Evolutionary conservation across 768 basidiomycete species (phyloP), one percentile per base, ranked within the genome.

Genomic region (Ephemerocybe angulata): DNA sequence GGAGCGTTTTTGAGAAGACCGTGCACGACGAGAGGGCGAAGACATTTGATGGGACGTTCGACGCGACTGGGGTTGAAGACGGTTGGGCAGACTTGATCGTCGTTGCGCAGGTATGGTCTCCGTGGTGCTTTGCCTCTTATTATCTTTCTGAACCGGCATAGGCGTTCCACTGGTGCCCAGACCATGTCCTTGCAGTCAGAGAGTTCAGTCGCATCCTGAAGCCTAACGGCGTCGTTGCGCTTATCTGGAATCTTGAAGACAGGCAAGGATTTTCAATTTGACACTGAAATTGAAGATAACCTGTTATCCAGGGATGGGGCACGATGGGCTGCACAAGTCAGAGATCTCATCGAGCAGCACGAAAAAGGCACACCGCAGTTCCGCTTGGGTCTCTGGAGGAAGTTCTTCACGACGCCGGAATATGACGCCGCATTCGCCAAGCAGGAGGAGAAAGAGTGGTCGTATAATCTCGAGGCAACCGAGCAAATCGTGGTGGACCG

Each of bases 111-210:
- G 87, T 85, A 60, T 17, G 64, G 25, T 44, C n/a, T 11, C 24
- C 21, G 17, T 53, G 22, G 12, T 15, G n/a, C 12, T 17, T 52
- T 11, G 30, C 27, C 21, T 10, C n/a, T 44, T 19, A 21, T 40
- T 41, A 59, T 52, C 51, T 62, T 56, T 46, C 37, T 37, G 27
- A 44, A 38, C 54, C 22, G 66, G 10, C 43, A 1, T 2, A 95
- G 86, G 95, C 95, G 15, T 97, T 87, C 68, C 95, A 98, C 72
- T 98, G 95, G 95, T 90, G 89, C 58, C 87, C 87, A 10, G 82
- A 94, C 66, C 87, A 85, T 64, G 79, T 83, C 43, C 75, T 73
- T 50, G 92, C 94, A 0, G 77, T 82, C 19, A 70, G 70, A 0
- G 94, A 97, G 65, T 90, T 96, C 61, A 78, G 83, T 7, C 83